Evolutionary conservation across 2,329 filamentous ascomycete species (phyloP).

Genomic region (Colletotrichum cordylinicola): DNA sequence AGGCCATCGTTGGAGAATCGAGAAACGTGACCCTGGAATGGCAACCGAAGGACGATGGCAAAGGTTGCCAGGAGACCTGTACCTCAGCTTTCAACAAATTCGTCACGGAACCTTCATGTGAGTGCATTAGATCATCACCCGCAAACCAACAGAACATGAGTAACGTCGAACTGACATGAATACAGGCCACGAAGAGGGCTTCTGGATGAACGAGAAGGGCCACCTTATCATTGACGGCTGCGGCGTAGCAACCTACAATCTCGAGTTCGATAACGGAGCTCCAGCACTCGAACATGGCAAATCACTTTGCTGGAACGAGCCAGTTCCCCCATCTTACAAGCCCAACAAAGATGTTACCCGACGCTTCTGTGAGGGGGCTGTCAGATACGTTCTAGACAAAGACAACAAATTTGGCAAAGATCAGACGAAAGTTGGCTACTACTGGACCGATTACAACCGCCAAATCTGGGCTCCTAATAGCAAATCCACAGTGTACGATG

Average conservation of each 20-base stretch:
- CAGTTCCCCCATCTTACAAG: neutral
- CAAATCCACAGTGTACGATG: neutral
- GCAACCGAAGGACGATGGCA: neutral
- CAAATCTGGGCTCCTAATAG: neutral
- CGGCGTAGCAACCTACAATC: neutral
- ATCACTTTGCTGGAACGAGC: constrained; percentile 1
- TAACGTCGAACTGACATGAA: neutral
- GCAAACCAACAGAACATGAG: neutral
- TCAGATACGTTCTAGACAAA: neutral
- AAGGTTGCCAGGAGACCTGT: neutral
- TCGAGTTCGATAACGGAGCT: neutral
- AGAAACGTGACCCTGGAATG: neutral
- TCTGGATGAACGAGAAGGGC: constrained; percentile 8
- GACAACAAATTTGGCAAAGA: neutral
- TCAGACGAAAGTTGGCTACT: neutral
- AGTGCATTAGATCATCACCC: neutral
- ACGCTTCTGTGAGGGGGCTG: neutral
- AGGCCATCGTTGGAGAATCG: neutral
- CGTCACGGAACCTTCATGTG: neutral
- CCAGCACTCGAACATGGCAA: neutral
- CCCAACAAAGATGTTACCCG: neutral
- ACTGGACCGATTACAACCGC: constrained; percentile 14
- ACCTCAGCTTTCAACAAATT: neutral
- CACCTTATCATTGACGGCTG: neutral
- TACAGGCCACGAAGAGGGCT: neutral